Conservation (phyloP, 2,329 filamentous ascomycete genomes). For the Colletotrichum lindemuthianum region DNA sequence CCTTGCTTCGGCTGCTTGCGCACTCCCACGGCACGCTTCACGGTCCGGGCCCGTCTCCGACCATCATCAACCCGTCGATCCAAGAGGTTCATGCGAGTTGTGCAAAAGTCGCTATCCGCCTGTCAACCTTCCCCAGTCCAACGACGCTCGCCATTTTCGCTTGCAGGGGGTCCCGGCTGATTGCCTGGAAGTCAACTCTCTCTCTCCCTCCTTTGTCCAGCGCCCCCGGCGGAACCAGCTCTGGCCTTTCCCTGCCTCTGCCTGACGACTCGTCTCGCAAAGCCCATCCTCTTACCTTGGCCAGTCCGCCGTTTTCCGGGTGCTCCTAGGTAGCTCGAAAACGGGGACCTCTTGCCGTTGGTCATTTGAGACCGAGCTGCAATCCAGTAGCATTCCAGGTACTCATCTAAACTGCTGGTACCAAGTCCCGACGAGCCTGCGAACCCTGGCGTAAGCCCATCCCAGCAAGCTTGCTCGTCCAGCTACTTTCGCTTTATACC, state of each 20-base stretch:
- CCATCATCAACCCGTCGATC: slow-evolving; percentile 21
- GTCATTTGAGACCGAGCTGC: slow-evolving; percentile 3
- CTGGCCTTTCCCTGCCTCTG: background rate
- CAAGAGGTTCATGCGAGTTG: slow-evolving; percentile 29
- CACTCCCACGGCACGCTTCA: slow-evolving; percentile 6
- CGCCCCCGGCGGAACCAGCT: background rate
- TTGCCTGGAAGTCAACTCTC: slow-evolving; percentile 19
- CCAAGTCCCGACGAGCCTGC: slow-evolving; percentile 5
- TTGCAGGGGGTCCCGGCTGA: slow-evolving; percentile 30
- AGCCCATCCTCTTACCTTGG: slow-evolving; percentile 6
- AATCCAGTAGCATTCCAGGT: slow-evolving; percentile 18
- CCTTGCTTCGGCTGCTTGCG: slow-evolving; percentile 24
- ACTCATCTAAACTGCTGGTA: background rate
- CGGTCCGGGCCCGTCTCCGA: slow-evolving; percentile 9
- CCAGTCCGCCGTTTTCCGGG: slow-evolving; percentile 3
- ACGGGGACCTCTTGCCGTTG: background rate
- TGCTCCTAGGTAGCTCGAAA: slow-evolving; percentile 16
- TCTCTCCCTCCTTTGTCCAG: slow-evolving; percentile 30
- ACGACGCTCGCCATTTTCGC: slow-evolving; percentile 24
- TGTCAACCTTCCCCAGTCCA: slow-evolving; percentile 18
- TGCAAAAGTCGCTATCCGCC: slow-evolving; percentile 13
- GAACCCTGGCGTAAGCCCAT: slow-evolving; percentile 16
- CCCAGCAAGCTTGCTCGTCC: slow-evolving; percentile 15
- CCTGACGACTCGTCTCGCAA: background rate
- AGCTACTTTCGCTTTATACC: background rate